Conservation (phyloP, 1,139 yeast species). For the Suhomyces terraborum region DNA sequence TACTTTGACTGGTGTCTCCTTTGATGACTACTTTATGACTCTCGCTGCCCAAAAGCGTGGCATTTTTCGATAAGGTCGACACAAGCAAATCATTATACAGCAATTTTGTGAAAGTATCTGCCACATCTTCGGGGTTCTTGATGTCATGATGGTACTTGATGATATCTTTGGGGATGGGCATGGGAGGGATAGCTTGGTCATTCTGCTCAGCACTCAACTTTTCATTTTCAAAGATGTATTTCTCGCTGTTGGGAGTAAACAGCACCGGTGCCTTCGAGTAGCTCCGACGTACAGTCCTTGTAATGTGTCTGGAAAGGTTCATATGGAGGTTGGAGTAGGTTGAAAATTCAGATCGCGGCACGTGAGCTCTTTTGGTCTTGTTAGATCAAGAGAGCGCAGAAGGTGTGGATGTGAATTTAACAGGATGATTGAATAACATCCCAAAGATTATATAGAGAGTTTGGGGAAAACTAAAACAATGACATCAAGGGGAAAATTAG, state of each 20-base stretch:
- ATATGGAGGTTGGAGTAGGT: neutral
- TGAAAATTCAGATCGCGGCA: constrained; percentile 6
- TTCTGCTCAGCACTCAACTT: constrained; percentile 34
- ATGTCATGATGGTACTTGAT: constrained; percentile 34
- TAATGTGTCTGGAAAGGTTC: constrained; percentile 5
- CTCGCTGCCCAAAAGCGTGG: constrained; percentile 33
- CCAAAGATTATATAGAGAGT: too few species aligned
- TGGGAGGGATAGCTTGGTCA: constrained; percentile 38
- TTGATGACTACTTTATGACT: constrained; percentile 26
- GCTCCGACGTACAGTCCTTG: constrained; percentile 1
- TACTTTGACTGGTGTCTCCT: constrained; percentile 18
- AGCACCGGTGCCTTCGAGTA: constrained; percentile 18
- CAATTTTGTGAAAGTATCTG: constrained; percentile 34
- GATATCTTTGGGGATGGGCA: constrained; percentile 17
- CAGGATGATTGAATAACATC: too few species aligned
- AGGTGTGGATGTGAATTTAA: too few species aligned
- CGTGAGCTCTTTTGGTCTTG: too few species aligned
- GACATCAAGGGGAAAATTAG: too few species aligned
- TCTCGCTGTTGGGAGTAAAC: constrained; percentile 39
- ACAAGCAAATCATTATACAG: constrained; percentile 32
- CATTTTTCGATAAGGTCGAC: constrained; percentile 32
- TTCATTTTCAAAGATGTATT: constrained; percentile 36
- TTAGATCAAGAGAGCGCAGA: too few species aligned
- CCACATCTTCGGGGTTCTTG: constrained; percentile 36
- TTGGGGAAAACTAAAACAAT: too few species aligned